Percentiles rank a stretch among this genome's conserved stretches.
These are phyloP conservation scores for Phanerodontia chrysosporium DNA, from an alignment of 768 basidiomycete species.

Conservation along the genomic window DNA sequence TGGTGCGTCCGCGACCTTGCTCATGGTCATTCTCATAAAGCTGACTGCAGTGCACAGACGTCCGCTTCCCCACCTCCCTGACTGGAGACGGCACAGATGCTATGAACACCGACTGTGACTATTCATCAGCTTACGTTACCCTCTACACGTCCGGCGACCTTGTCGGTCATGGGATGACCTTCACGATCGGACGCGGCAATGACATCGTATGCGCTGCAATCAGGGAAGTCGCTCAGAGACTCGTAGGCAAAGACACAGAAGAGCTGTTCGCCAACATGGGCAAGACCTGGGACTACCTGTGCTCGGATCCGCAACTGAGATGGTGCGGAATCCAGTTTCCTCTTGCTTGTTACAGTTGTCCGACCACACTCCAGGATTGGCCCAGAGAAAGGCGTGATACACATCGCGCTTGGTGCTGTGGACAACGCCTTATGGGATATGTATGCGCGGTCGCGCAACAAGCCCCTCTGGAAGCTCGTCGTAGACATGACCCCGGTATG, in stretches of 20 bases:
- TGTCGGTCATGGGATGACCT: conserved; percentile 90
- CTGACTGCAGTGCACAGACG: conserved; percentile 44
- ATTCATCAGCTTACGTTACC: conserved; percentile 88
- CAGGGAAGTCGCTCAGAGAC: conserved; percentile 70
- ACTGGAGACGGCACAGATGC: conserved; percentile 93
- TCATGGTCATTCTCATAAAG: not conserved
- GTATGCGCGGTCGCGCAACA: conserved; percentile 72
- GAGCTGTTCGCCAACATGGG: conserved; percentile 89
- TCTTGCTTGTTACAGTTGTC: no score
- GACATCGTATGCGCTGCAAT: conserved; percentile 91
- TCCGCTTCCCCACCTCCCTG: conserved; percentile 88
- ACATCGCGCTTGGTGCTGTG: conserved; percentile 84
- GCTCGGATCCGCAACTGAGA: conserved; percentile 85
- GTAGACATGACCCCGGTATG: conserved; percentile 80
- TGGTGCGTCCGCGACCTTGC: conserved; percentile 37
- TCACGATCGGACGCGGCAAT: conserved; percentile 92
- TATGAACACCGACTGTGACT: conserved; percentile 96
- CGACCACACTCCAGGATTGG: conserved; percentile 83
- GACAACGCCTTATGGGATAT: conserved; percentile 95
- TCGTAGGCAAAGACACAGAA: conserved; percentile 79
- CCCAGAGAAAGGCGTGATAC: conserved; percentile 94
- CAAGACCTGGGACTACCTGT: conserved; percentile 81
- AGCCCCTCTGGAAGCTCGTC: conserved; percentile 92
- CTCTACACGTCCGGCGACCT: conserved; percentile 69
- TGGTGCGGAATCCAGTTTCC: conserved; percentile 48